Percentiles rank a stretch among this genome's conserved stretches.
phyloP scores from a whole-genome alignment of 768 basidiomycete genomes.

The Boletus pseudopeckii region DNA sequence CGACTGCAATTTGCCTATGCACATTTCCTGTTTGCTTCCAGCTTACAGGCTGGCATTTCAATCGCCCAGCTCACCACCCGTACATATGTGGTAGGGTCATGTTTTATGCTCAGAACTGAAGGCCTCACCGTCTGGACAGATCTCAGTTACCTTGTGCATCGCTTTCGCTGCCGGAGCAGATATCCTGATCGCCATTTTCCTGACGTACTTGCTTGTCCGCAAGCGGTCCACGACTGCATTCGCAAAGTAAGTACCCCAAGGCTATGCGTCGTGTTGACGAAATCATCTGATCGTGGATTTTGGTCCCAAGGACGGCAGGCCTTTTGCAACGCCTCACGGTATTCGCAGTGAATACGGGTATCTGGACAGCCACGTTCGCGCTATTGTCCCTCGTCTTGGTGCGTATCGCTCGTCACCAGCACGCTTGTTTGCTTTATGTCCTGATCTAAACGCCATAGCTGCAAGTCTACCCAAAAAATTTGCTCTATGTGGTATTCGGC shows the following conservation, averaged over 20 bases:
- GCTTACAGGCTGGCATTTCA: neutral
- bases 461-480: neutral
- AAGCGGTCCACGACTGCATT: neutral
- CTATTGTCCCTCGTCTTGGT: slow-evolving; percentile 46
- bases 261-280: too few relatives aligned
- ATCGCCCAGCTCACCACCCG: neutral
- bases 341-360: slow-evolving; percentile 25
- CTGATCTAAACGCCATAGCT: neutral
- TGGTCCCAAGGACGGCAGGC: slow-evolving; percentile 1
- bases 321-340: slow-evolving; percentile 9
- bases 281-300: neutral
- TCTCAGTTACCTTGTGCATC: neutral
- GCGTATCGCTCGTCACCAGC: slow-evolving; percentile 23
- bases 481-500: neutral
- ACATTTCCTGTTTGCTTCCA: neutral
- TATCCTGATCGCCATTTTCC: slow-evolving; percentile 1
- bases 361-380: slow-evolving; percentile 47
- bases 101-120: neutral
- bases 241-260: neutral
- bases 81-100: neutral
- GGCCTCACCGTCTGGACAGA: neutral
- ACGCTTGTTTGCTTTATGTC: neutral
- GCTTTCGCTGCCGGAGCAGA: neutral
- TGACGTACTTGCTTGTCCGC: slow-evolving; percentile 2
- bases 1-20: neutral